Evolutionary conservation across 352 stramenopile genomes (phyloP).

Genomic region (Paralagenidium karlingii): DNA sequence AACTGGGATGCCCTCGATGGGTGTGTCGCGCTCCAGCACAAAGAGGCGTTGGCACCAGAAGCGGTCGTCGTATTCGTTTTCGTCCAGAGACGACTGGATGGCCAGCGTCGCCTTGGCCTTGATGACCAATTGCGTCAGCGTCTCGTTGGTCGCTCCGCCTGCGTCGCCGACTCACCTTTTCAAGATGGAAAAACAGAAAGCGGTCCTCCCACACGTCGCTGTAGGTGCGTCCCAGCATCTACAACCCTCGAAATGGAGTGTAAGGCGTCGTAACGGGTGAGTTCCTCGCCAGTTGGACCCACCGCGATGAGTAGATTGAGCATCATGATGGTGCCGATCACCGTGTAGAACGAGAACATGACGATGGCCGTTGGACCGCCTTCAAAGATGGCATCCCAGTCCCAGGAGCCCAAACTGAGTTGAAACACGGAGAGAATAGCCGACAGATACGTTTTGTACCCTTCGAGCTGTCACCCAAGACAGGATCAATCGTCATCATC

Average conservation of each 20-base stretch:
- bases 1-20: slow-evolving; percentile 71
- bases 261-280: neutral
- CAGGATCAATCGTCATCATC: too few species aligned
- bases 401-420: slow-evolving; percentile 62
- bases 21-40: slow-evolving; percentile 53
- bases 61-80: slow-evolving; percentile 58
- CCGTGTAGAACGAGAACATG: slow-evolving; percentile 55
- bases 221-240: slow-evolving; percentile 81
- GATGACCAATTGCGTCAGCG: neutral
- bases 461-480: slow-evolving; percentile 34
- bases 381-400: slow-evolving; percentile 62
- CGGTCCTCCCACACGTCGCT: slow-evolving; percentile 78
- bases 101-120: slow-evolving; percentile 62
- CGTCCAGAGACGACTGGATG: slow-evolving; percentile 54
- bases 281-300: slow-evolving; percentile 1
- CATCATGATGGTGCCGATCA: slow-evolving; percentile 77
- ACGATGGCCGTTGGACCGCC: slow-evolving; percentile 51
- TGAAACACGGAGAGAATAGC: slow-evolving; percentile 47
- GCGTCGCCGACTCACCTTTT: slow-evolving; percentile 26
- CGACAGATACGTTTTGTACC: slow-evolving; percentile 44
- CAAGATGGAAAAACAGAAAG: slow-evolving; percentile 68
- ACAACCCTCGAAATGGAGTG: too few species aligned
- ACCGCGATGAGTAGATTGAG: slow-evolving; percentile 71
- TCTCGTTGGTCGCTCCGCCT: neutral
- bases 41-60: slow-evolving; percentile 64